Evolutionary conservation across 768 basidiomycete genomes (phyloP).

Genomic region (Mycena amicta): DNA sequence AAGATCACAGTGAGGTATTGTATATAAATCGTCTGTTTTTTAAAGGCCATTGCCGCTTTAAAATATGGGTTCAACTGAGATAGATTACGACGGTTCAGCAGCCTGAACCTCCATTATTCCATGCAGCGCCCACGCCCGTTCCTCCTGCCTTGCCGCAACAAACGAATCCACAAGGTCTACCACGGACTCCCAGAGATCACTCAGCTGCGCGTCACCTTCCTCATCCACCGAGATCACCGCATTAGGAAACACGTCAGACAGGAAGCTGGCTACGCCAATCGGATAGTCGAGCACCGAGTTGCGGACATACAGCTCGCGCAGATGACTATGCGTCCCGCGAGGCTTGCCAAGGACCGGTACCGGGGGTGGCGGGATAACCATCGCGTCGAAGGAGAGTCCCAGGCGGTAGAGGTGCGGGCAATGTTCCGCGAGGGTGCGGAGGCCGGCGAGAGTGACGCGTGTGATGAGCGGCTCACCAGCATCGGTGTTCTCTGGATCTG

Average conservation of each 20-base stretch:
- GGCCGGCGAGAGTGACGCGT: neutral
- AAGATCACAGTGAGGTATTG: too few species aligned
- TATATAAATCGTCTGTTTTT: too few species aligned
- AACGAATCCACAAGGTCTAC: neutral
- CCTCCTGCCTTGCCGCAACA: neutral
- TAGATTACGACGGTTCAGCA: too few species aligned
- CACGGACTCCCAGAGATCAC: neutral
- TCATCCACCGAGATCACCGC: neutral
- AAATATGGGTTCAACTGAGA: too few species aligned
- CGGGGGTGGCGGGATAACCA: neutral
- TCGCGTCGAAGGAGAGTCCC: neutral
- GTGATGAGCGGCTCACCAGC: neutral
- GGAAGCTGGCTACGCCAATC: neutral
- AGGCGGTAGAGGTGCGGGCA: neutral
- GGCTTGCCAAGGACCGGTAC: neutral
- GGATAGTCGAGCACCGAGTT: neutral
- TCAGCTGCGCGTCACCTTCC: neutral
- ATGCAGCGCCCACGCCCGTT: neutral
- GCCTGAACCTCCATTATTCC: too few species aligned
- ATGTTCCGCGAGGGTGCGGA: neutral
- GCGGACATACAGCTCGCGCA: neutral
- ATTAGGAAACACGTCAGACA: neutral
- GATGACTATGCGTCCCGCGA: neutral
- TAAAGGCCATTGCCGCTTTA: too few species aligned
- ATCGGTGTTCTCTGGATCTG: neutral